Evolutionary conservation across 129 eudicot species (phyloP), one percentile per base, ranked within the genome.

Genomic region (Flaveria bidentis): DNA sequence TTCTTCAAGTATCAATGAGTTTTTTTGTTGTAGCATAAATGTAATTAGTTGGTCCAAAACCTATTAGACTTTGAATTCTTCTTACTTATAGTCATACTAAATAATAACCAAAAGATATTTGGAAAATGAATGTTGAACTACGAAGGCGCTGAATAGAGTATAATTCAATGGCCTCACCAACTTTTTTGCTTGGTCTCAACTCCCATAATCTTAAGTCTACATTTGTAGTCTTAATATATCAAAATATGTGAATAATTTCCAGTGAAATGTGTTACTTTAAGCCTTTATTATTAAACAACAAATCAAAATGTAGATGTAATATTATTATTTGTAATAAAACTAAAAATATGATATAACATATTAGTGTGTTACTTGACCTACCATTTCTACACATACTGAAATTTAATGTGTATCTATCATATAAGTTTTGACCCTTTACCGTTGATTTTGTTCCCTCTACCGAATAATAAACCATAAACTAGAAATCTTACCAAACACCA

Each of bases 181-280:
- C 83, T 78, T 71, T 61, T 75, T 79, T 79, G 7, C 23, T 62
- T 65, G 82, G 77, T 78, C 66, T 47, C 71, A 71, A 71, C 67
- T n/a, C 5, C 69, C 75, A 25, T 53, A 50, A 63, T 71, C 73
- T 49, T 0, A 36, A 23, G 10, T 62, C 45, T 28, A 14, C 68
- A 28, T 30, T 5, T 62, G 68, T 62, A 26, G 68, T 26, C 45
- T 13, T 23, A 22, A 14, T 57, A 25, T 60, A 44, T 44, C 22
- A 17, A 53, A 23, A 9, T n/a, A 12, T 17, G 17, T 53, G 2
- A 9, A n/a, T 17, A 18, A n/a, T 53, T 55, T 55, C 26, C 61
- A 55, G 6, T 55, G 17, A 55, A 7, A 3, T n/a, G 18, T 17
- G 23, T 53, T 53, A 53, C 11, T 18, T 55, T 55, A 11, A 45